Evolutionary conservation across 495 filamentous ascomycete genomes (phyloP), one percentile per base, ranked within the genome.

Genomic region (Penicillium egyptiacum): DNA sequence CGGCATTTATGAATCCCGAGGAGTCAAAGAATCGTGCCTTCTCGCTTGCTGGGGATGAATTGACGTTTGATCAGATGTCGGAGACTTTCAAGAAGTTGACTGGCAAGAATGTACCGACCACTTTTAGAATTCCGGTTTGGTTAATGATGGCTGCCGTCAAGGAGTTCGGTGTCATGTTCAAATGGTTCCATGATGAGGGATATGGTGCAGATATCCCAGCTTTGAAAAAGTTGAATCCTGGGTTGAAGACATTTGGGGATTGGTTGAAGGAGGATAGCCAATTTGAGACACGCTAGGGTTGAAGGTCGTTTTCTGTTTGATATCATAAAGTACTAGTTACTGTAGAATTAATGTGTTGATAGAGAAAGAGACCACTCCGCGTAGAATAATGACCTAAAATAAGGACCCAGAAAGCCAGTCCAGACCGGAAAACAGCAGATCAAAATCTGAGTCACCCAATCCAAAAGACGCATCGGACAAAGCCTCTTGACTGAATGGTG

Each of bases 251-350:
- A 39, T 84, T 89, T 65, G 80, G 76, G 61, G 69, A 63, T 7
- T 89, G 85, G 83, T 57, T 89, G 61, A 77, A 76, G 75, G 78
- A 79, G 65, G 78, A 82, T 41, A 88, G 85, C 58, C 59, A 63
- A 7, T 80, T 78, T 53, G 58, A 58, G 33, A 65, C 43, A 12
- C 5, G 10, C 4, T 7, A 47, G 26, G 7, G 3, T 30, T 19
- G n/a, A 46, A 37, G 9, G 30, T 16, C 4, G 43, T 16, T 12
- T 0, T 19, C 10, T 23, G 14, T n/a, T n/a, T 23, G 19, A 9
- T 35, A 8, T 17, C 17, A 2, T 9, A 17, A 7, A 39, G 6
- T 3, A 17, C 16, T 39, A 39, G 35, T 39, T 39, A 1, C 9
- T 9, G 1, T 8, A 2, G 28, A 30, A 37, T 33, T 14, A 16